phyloP scores from a whole-genome alignment of 2,329 filamentous ascomycete species.

The Leptodontidium sp. region DNA sequence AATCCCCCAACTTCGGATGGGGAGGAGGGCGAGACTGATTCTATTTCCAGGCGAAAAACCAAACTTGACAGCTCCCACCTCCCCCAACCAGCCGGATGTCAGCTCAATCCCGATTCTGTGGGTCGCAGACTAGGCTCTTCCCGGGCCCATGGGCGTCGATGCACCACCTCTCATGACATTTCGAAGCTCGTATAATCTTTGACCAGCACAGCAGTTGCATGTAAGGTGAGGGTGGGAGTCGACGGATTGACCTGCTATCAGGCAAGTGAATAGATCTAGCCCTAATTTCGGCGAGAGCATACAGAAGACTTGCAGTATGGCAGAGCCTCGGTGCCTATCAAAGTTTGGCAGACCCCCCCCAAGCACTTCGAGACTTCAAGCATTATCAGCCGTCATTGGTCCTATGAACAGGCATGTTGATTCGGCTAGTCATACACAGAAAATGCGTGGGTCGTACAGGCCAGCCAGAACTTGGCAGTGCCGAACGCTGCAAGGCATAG shows the following conservation, averaged over 20 bases:
- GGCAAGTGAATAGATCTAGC: neutral
- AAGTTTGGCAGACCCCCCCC: neutral
- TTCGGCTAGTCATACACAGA: neutral
- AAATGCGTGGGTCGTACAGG: conserved; percentile 4
- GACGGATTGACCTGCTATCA: neutral
- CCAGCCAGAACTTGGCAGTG: neutral
- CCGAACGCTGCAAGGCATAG: neutral
- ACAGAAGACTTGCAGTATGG: neutral
- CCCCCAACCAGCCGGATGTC: neutral
- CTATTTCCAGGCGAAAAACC: neutral
- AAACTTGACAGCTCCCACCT: neutral
- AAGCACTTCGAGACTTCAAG: neutral
- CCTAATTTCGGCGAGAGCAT: neutral
- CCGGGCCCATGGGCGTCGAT: neutral
- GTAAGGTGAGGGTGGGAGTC: neutral
- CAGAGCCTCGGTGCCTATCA: conserved; percentile 8
- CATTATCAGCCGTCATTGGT: neutral
- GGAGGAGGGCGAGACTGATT: neutral
- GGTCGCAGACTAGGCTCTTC: conserved; percentile 11
- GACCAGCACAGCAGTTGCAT: neutral
- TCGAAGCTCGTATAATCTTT: neutral
- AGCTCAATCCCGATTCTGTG: neutral
- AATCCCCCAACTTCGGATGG: neutral
- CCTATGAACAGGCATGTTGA: neutral
- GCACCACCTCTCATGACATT: conserved; percentile 3